Percentiles rank a stretch among this genome's conserved stretches.
Evolutionary conservation across 1,139 yeast species (phyloP).

Genomic region (Komagataea norvegica): DNA sequence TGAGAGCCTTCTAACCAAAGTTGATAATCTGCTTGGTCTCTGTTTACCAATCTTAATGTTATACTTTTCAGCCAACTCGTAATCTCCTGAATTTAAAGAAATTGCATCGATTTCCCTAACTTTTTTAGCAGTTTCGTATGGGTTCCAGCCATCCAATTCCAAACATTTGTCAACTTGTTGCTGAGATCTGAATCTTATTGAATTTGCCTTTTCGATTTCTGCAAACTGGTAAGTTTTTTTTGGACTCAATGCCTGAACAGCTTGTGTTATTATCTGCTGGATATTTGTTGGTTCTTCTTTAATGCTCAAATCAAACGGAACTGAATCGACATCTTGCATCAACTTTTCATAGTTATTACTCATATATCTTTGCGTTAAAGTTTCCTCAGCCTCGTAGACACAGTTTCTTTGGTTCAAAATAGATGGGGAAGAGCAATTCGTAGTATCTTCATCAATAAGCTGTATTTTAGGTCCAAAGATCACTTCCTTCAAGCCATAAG

Average conservation of each 20-base stretch:
- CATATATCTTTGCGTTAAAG: slow-evolving; percentile 26
- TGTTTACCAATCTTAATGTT: slow-evolving; percentile 3
- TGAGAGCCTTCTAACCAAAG: slow-evolving; percentile 8
- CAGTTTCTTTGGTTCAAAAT: too few relatives aligned
- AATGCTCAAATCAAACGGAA: slow-evolving; percentile 20
- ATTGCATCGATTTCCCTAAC: slow-evolving; percentile 8
- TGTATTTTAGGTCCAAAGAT: slow-evolving; percentile 10
- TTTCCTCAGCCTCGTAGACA: slow-evolving; percentile 18
- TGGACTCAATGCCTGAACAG: slow-evolving; percentile 15
- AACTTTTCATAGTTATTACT: slow-evolving; percentile 17
- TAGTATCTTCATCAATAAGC: too few relatives aligned
- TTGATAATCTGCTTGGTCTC: slow-evolving; percentile 7
- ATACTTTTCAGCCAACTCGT: slow-evolving; percentile 3
- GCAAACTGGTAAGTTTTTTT: slow-evolving; percentile 1
- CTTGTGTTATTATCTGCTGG: slow-evolving; percentile 12
- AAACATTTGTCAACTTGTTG: slow-evolving; percentile 9
- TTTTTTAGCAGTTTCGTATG: slow-evolving; percentile 18
- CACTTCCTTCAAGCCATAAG: slow-evolving; percentile 7
- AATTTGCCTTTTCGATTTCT: slow-evolving; percentile 4
- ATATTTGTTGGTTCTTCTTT: slow-evolving; percentile 10
- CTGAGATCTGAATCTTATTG: slow-evolving; percentile 9
- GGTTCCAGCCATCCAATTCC: slow-evolving; percentile 17
- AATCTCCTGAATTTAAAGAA: slow-evolving; percentile 9
- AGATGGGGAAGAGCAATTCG: background rate
- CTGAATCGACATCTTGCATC: slow-evolving; percentile 21